Conservation (phyloP, 352 stramenopile genomes). For the Phytophthora crassamura region DNA sequence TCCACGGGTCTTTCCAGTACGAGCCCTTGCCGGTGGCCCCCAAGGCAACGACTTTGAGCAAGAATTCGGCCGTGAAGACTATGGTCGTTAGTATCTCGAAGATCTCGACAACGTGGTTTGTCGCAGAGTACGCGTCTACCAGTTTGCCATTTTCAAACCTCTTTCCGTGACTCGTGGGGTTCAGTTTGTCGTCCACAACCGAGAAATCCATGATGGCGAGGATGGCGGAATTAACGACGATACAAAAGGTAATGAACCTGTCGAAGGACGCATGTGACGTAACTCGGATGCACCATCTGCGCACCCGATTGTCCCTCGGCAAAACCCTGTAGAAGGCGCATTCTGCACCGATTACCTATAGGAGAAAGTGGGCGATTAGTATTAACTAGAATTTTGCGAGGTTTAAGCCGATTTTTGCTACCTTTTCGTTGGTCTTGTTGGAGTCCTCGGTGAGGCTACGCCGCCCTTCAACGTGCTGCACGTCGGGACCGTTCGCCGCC, state of each 20-base stretch:
- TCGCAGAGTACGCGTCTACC: constrained; percentile 37
- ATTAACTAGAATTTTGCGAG: no score
- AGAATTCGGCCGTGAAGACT: constrained; percentile 84
- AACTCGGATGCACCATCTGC: constrained; percentile 50
- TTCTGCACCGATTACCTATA: constrained; percentile 48
- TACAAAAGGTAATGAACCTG: constrained; percentile 77
- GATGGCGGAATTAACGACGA: constrained; percentile 83
- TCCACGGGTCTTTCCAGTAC: constrained; percentile 89
- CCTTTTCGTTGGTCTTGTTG: no score
- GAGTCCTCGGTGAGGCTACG: no score
- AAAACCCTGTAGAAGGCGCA: constrained; percentile 43
- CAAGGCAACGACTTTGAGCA: constrained; percentile 89
- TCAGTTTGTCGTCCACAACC: constrained; percentile 61
- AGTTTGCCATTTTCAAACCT: constrained; percentile 48
- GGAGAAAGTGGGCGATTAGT: no score
- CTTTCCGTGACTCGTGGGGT: constrained; percentile 50
- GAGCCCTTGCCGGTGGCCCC: constrained; percentile 66
- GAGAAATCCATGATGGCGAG: constrained; percentile 80
- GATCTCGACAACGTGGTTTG: constrained; percentile 58
- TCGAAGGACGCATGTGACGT: constrained; percentile 71
- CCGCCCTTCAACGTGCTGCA: no score
- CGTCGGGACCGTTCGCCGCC: no score
- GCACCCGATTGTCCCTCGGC: constrained; percentile 46
- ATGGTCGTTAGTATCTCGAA: constrained; percentile 79
- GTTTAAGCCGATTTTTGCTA: no score